Percentiles rank a stretch among this genome's conserved stretches.
phyloP scores from a whole-genome alignment of 306 rosid species.

The Quercus robur region DNA sequence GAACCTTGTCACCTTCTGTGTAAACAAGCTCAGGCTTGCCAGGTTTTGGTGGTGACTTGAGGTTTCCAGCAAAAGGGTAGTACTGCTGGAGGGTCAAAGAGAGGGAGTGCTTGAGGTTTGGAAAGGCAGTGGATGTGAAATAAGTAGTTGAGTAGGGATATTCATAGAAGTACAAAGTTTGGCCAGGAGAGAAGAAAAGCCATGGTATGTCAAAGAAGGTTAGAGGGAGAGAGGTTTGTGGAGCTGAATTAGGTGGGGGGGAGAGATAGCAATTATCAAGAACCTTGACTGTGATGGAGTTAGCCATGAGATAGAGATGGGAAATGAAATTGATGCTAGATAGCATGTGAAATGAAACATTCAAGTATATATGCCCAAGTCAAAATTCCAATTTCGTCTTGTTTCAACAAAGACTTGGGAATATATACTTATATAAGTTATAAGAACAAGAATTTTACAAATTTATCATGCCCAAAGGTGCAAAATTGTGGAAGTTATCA shows the following conservation, averaged over 20 bases:
- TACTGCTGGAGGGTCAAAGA: slow-evolving; percentile 42
- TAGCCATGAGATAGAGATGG: neutral
- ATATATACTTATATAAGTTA: too few species aligned
- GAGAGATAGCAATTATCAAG: slow-evolving; percentile 31
- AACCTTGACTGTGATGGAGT: neutral
- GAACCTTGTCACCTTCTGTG: slow-evolving; percentile 16
- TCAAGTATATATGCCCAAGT: too few species aligned
- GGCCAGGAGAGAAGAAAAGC: slow-evolving; percentile 52
- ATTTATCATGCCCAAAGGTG: too few species aligned
- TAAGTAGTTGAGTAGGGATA: slow-evolving; percentile 20
- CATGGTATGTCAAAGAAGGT: slow-evolving; percentile 54
- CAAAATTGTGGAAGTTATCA: too few species aligned
- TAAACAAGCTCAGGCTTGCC: slow-evolving; percentile 31
- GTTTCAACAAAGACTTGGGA: too few species aligned
- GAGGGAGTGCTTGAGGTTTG: slow-evolving; percentile 46
- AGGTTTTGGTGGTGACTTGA: slow-evolving; percentile 6
- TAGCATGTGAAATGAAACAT: too few species aligned
- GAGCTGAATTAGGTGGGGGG: slow-evolving; percentile 22
- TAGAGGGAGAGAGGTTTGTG: slow-evolving; percentile 33
- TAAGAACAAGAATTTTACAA: too few species aligned
- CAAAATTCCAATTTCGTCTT: too few species aligned
- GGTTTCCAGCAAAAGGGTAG: slow-evolving; percentile 41
- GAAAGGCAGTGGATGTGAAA: slow-evolving; percentile 35
- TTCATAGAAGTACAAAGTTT: slow-evolving; percentile 49
- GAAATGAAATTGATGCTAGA: neutral